Evolutionary conservation across 148 eudicot genomes (phyloP).

Genomic region (Vaccinium vitisidaea): DNA sequence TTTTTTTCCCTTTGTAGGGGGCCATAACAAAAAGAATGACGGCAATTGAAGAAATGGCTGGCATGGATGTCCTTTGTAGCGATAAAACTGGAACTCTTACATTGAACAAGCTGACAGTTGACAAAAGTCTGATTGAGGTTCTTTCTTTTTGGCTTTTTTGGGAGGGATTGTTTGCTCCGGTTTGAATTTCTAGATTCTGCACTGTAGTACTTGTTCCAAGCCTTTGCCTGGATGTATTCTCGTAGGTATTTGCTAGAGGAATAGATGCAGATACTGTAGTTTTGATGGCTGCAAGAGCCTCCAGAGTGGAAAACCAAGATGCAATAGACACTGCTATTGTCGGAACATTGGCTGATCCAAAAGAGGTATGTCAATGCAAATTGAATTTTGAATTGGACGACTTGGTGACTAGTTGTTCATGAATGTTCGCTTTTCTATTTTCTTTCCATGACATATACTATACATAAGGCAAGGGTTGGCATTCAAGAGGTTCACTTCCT

Average conservation of each 20-base stretch:
- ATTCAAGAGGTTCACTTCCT: conserved; percentile 66
- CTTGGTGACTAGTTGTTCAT: not conserved
- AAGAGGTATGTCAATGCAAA: conserved; percentile 46
- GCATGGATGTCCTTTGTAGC: conserved; percentile 81
- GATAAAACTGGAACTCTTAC: conserved; percentile 79
- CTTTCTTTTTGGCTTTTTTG: not conserved
- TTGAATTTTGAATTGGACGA: not conserved
- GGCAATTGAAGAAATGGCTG: conserved; percentile 86
- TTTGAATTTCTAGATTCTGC: not conserved
- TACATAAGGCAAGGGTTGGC: conserved; percentile 62
- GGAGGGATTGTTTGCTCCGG: not conserved
- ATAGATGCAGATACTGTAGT: conserved; percentile 58
- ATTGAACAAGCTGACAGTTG: conserved; percentile 64
- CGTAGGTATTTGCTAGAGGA: conserved; percentile 53
- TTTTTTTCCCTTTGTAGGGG: conserved; percentile 27
- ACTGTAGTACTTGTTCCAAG: not conserved
- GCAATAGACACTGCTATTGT: conserved; percentile 83
- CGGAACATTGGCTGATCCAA: conserved; percentile 69
- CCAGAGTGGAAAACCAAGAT: conserved; percentile 75
- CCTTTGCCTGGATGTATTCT: not conserved
- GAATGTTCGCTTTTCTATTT: not conserved
- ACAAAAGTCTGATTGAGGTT: conserved; percentile 45
- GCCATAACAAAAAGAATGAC: conserved; percentile 85
- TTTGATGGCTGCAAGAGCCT: conserved; percentile 72
- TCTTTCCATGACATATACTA: not conserved